Percentiles rank a stretch among this genome's conserved stretches.
These are phyloP conservation scores for Gossypium turneri DNA, from an alignment of 345 rosid species.

Conservation along the genomic window DNA sequence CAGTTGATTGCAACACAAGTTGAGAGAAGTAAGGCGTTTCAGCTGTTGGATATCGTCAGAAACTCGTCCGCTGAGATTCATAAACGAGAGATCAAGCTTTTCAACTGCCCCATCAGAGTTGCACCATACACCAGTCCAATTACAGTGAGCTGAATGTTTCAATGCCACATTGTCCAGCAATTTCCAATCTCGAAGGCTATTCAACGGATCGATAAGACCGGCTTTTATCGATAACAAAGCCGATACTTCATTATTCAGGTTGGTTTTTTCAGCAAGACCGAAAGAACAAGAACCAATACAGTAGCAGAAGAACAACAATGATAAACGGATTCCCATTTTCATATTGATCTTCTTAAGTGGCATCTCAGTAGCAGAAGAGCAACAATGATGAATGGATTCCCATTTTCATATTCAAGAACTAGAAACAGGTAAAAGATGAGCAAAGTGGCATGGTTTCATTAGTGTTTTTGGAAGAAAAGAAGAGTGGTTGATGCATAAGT, in stretches of 20 bases:
- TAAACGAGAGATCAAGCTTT: constrained; percentile 63
- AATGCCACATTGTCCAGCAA: constrained; percentile 25
- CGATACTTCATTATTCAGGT: constrained; percentile 37
- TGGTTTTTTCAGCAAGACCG: constrained; percentile 28
- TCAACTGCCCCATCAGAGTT: constrained; percentile 59
- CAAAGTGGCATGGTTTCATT: background rate
- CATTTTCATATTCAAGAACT: constrained; percentile 22
- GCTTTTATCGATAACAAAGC: constrained; percentile 57
- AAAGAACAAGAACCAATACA: constrained; percentile 36
- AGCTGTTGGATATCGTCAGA: constrained; percentile 57
- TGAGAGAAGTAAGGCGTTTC: constrained; percentile 49
- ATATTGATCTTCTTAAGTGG: constrained; percentile 29
- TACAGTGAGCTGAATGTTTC: constrained; percentile 41
- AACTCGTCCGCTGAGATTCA: constrained; percentile 71
- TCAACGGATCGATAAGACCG: constrained; percentile 55
- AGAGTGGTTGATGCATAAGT: constrained; percentile 28
- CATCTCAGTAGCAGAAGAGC: constrained; percentile 18
- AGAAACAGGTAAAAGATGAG: background rate
- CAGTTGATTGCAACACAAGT: constrained; percentile 71
- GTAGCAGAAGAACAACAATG: constrained; percentile 41
- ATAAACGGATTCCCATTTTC: constrained; percentile 25
- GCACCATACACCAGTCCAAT: constrained; percentile 87
- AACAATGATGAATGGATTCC: background rate
- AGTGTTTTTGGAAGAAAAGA: constrained; percentile 23
- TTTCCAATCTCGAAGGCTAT: constrained; percentile 67